Base-by-base conservation (phyloP, 2,329 filamentous ascomycete genomes). In the Mycogone perniciosa region DNA sequence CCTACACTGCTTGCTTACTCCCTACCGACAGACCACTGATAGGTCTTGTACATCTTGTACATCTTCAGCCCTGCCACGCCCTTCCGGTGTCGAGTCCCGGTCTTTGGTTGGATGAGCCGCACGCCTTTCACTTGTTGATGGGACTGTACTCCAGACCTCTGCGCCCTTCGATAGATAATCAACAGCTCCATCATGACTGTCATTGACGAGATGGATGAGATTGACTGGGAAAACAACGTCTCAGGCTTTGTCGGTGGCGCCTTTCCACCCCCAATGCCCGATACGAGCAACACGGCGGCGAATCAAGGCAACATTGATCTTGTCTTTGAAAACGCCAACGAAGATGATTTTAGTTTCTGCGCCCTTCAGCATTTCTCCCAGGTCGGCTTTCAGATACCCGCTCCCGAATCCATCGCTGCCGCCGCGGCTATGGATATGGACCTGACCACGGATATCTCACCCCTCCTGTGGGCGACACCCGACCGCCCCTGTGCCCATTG, bases 211-310 rank as follows among this genome's bases (percentile, higher is more conserved):
- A 70, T 78, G 71, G 81, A 85, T 50, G 77, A 84, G 55, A 82
- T 85, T 62, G 77, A 87, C 64, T 73, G 82, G 62, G 84, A 81
- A 79, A 78, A 82, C 58, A 67, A 74, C 52, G 71, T 73, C 45
- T 75, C 68, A 42, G 67, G 71, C 39, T 63, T 65, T 38, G 60
- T 67, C 51, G 66, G 62, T 49, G 59, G 62, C 48, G 59, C 54
- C 58, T 61, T 54, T 61, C 66, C 53, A 59, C 64, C 49, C 64
- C 33, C 56, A 62, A 44, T 37, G 65, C 69, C 54, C 67, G 71
- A 57, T 65, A 71, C 57, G 65, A 62, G 60, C 44, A 53, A 62
- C 43, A 64, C 69, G 49, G 55, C 62, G 11, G 57, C 20, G 20
- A 20, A 20, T 20, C 20, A 57, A 51, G 52, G 64, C 44, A 65